Conservation (phyloP, 2,329 filamentous ascomycete genomes). For the Neofusicoccum umdonicola region DNA sequence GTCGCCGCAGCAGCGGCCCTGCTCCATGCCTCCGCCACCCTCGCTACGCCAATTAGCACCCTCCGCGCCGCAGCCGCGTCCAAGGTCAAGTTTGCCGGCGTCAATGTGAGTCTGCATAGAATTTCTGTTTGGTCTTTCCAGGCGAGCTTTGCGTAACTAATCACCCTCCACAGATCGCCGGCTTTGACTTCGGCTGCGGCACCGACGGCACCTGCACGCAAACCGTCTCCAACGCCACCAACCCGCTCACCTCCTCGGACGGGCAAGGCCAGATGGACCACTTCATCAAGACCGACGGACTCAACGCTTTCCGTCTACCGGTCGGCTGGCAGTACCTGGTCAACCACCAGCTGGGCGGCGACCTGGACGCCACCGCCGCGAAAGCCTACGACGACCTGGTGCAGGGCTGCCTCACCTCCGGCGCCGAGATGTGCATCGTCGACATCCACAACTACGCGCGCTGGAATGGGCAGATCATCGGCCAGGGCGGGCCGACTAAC, state of each 20-base stretch:
- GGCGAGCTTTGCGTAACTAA: too few species aligned
- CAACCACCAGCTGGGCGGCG: constrained; percentile 51
- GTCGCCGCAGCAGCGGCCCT: neutral
- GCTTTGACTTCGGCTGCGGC: constrained; percentile 49
- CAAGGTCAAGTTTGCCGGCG: constrained; percentile 32
- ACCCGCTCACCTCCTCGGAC: constrained; percentile 26
- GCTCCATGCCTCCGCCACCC: neutral
- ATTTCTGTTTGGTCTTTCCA: too few species aligned
- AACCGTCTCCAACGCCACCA: constrained; percentile 21
- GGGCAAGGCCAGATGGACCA: constrained; percentile 56
- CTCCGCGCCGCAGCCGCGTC: neutral
- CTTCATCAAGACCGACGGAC: constrained; percentile 52
- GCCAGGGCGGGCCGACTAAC: constrained; percentile 63
- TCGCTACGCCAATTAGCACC: neutral
- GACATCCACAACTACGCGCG: constrained; percentile 53
- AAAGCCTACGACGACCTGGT: constrained; percentile 55
- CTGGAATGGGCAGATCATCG: constrained; percentile 62
- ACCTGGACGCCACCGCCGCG: constrained; percentile 49
- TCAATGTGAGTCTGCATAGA: constrained; percentile 27
- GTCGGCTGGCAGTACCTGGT: constrained; percentile 62
- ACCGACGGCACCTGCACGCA: constrained; percentile 28
- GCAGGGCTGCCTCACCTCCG: constrained; percentile 56
- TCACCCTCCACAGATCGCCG: constrained; percentile 34
- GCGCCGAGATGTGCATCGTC: constrained; percentile 57
- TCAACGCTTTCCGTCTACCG: constrained; percentile 59